These are phyloP conservation scores for Teratosphaeria viscida DNA, from an alignment of 2,329 filamentous ascomycete genomes.

Conservation along the genomic window DNA sequence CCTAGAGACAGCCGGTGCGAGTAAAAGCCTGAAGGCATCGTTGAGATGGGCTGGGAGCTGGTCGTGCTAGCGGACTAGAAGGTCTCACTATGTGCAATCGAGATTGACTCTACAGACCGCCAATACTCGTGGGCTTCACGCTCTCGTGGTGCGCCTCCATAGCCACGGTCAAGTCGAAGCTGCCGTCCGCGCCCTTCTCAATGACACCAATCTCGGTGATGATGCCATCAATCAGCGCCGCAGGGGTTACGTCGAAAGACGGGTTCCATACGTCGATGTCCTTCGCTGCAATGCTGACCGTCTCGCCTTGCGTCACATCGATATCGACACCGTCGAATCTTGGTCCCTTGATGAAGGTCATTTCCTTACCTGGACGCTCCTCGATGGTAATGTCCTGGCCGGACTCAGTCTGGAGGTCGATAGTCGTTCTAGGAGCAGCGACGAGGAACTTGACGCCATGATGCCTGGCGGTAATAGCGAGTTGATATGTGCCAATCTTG, in stretches of 20 bases:
- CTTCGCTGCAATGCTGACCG: slow-evolving; percentile 67
- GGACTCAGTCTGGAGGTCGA: slow-evolving; percentile 70
- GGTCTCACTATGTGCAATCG: neutral
- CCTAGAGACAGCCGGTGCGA: neutral
- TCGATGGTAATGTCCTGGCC: slow-evolving; percentile 83
- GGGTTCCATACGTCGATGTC: slow-evolving; percentile 91
- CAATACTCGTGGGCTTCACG: slow-evolving; percentile 24
- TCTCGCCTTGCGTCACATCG: slow-evolving; percentile 52
- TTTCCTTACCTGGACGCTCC: slow-evolving; percentile 68
- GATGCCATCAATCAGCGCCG: slow-evolving; percentile 79
- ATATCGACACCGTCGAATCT: slow-evolving; percentile 50
- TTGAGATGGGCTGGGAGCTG: neutral
- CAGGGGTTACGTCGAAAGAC: slow-evolving; percentile 89
- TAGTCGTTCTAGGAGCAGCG: slow-evolving; percentile 86
- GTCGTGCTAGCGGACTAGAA: neutral
- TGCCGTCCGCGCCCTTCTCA: slow-evolving; percentile 60
- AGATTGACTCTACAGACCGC: slow-evolving; percentile 14
- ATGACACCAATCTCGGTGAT: slow-evolving; percentile 87
- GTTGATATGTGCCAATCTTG: slow-evolving; percentile 91
- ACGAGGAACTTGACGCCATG: slow-evolving; percentile 93
- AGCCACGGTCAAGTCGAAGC: slow-evolving; percentile 44
- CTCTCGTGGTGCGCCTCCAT: slow-evolving; percentile 24
- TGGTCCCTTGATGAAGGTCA: slow-evolving; percentile 75
- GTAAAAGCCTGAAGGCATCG: neutral
- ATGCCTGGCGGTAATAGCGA: slow-evolving; percentile 79